Percentiles rank a stretch among this genome's conserved stretches.
These are phyloP conservation scores for Jamesozyma gamospora DNA, from an alignment of 805 yeast genomes.

Conservation along the genomic window DNA sequence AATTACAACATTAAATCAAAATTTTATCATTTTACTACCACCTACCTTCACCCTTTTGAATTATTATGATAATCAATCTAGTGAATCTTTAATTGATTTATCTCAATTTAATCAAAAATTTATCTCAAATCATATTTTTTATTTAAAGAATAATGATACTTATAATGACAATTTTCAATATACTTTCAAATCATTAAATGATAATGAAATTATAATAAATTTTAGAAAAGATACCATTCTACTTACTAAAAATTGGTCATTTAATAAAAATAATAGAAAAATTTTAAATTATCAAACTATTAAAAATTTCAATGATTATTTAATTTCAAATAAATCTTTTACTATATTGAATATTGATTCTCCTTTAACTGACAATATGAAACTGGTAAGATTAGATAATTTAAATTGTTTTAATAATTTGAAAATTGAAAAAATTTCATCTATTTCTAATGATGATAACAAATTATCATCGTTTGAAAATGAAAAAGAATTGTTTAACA, in stretches of 20 bases:
- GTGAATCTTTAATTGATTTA: slow-evolving; percentile 37
- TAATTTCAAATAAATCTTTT: slow-evolving; percentile 45
- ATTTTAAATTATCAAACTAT: slow-evolving; percentile 41
- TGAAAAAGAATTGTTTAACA: slow-evolving; percentile 7
- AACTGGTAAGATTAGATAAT: slow-evolving; percentile 18
- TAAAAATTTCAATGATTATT: slow-evolving; percentile 47
- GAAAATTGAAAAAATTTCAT: neutral
- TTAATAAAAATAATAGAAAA: slow-evolving; percentile 33
- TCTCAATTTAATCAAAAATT: slow-evolving; percentile 27
- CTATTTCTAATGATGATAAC: neutral
- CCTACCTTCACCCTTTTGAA: slow-evolving; percentile 38
- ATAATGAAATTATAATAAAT: slow-evolving; percentile 43
- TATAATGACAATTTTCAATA: neutral
- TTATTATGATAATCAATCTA: slow-evolving; percentile 32
- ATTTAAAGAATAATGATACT: neutral
- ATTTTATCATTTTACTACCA: slow-evolving; percentile 58
- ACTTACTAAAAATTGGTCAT: slow-evolving; percentile 51
- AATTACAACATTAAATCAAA: slow-evolving; percentile 22
- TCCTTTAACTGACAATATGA: slow-evolving; percentile 39
- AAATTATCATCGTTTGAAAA: neutral
- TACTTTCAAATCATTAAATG: slow-evolving; percentile 42
- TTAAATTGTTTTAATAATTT: slow-evolving; percentile 2
- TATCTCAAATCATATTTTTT: slow-evolving; percentile 2
- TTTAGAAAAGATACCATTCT: slow-evolving; percentile 40
- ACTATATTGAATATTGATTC: slow-evolving; percentile 49